Base-by-base conservation (phyloP, 495 filamentous ascomycete genomes). In the Penicillium flavigenum region DNA sequence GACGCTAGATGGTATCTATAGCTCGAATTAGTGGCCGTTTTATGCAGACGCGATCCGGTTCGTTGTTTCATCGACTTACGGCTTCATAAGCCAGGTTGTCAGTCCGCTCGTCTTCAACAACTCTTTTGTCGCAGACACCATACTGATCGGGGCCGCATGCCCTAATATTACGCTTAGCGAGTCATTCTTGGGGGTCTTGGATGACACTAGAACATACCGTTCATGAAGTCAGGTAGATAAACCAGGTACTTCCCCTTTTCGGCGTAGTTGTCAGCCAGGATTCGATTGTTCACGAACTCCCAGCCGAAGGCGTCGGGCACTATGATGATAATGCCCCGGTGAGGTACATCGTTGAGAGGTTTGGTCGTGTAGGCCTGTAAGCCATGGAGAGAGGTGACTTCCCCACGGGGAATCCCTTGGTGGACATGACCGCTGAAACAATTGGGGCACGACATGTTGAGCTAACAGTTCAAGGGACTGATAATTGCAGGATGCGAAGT, bases 281-380 rank as follows among this genome's bases (percentile, higher is more conserved):
- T 61, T 5, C 83, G 69, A 34, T 72, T 76, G 60, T 87, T 86
- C 20, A 69, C 63, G 17, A 85, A 71, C 16, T 71, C 58, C 82
- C 83, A 87, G 12, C 84, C 84, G 49, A 86, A 84, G 10, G 78
- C 76, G 65, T 86, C 83, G 5, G 82, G 63, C 46, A 86, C 69
- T 47, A 84, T 71, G 47, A 86, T 73, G 11, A 86, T 68, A 32
- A 82, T 72, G 10, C 76, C 80, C 44, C 78, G 77, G 10, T 48
- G 27, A 34, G 46, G 46, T 32, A 46, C 44, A 27, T 48, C 26
- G 22, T 34, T 17, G 9, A 17, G 27, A 16, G 27, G 46, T 12
- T 48, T 48, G 24, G 46, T 48, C 9, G n/a, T 20, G 27, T 48
- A 48, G 27, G 14, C 27, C 9, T 12, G 26, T 14, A 48, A 20